These are phyloP conservation scores for Fusarium bactridioides DNA, from an alignment of 2,329 filamentous ascomycete genomes.

Conservation along the genomic window DNA sequence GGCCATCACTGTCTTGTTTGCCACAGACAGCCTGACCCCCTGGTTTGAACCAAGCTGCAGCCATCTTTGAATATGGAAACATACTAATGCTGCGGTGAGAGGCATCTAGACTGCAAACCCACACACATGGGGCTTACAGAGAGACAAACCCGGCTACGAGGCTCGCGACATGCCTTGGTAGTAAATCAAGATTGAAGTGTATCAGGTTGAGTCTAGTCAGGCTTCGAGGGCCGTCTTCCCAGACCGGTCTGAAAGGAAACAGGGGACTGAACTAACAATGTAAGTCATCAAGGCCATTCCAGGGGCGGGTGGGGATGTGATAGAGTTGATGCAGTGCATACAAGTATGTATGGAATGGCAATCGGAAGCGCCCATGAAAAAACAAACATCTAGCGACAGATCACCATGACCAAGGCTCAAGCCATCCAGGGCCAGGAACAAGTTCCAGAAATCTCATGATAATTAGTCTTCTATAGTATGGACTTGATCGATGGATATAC, in stretches of 20 bases:
- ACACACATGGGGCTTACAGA: conserved; percentile 16
- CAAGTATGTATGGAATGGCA: not conserved
- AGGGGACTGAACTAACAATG: not conserved
- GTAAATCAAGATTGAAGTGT: conserved; percentile 13
- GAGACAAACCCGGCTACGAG: conserved; percentile 2
- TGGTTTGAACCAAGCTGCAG: conserved; percentile 13
- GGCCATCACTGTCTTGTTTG: conserved; percentile 17
- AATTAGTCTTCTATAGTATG: not conserved
- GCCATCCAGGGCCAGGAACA: not conserved
- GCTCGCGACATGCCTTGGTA: conserved; percentile 15
- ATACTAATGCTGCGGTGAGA: conserved; percentile 23
- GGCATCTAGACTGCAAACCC: conserved; percentile 6
- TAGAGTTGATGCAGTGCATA: conserved; percentile 5
- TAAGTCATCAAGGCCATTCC: conserved; percentile 15
- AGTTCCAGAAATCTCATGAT: not conserved
- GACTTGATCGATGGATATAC: conserved; percentile 4
- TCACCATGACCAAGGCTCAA: not conserved
- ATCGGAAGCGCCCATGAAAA: conserved; percentile 12
- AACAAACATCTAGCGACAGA: not conserved
- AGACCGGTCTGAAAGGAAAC: not conserved
- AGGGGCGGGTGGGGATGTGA: conserved; percentile 33
- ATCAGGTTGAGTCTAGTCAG: conserved; percentile 9
- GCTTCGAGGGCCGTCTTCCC: conserved; percentile 6
- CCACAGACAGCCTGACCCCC: conserved; percentile 7
- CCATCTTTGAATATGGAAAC: conserved; percentile 3